Evolutionary conservation across 2,329 filamentous ascomycete species (phyloP), one percentile per base, ranked within the genome.

Genomic region (Purpureocillium lavendulum): DNA sequence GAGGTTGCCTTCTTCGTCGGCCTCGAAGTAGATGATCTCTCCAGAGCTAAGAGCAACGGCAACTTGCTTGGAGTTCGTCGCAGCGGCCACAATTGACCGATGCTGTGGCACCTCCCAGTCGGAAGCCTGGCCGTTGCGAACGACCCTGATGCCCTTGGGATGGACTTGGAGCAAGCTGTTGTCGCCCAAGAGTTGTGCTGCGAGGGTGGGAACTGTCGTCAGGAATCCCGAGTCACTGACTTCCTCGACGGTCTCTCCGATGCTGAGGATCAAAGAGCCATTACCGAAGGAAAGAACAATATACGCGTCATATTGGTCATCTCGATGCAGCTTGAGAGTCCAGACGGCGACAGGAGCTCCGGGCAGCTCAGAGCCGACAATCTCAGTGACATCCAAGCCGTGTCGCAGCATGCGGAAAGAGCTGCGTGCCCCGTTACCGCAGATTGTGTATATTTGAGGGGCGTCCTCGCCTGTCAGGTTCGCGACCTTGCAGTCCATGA

Each of bases 21-120:
- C 90, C 59, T 98, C 94, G 51, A 98, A 98, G 57, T 97, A 98
- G 32, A 95, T 86, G 46, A 98, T 90, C 60, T 98, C 92, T 30
- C 90, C 90, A 8, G 89, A 96, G 57, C 89, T 97, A 18, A 99
- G 70, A 1, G 92, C 92, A 36, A 97, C 82, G 4, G 88, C 88
- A 18, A 98, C 87, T 62, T 99, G 92, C 32, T 86, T 80, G 52
- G 90, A 82, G 54, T 98, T 99, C 13, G 90, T 92, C 1, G 90
- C 83, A 28, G 90, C 94, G 8, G 90, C 87, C 35, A 97, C 88
- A 47, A 98, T 97, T 0, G 90, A 94, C 16, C 92, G 79, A 67
- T 98, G 90, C 50, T 94, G 84, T 0, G 94, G 94, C 5, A 86
- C 84, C 12, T 85, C 80, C 92, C 92, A 98, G 57, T 97, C 89